Base-by-base conservation (phyloP, 352 stramenopile species). In the Pythium oligandrum region DNA sequence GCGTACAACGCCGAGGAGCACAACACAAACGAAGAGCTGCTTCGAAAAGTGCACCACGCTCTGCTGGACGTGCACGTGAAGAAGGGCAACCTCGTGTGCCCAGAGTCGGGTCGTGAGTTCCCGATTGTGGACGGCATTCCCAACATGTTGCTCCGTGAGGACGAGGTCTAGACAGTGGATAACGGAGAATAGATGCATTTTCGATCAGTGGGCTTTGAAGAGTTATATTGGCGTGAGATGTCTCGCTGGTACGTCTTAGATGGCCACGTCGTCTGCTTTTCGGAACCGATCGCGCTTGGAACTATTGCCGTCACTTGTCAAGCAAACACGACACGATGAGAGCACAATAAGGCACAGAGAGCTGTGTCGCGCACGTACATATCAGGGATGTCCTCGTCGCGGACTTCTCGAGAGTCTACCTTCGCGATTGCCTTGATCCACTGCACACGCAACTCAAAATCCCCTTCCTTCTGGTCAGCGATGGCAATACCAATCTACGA, bases 61-160 rank as follows among this genome's bases (percentile, higher is more conserved):
- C 68, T 98, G 47, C 53, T 98, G 58, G 92, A 98, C 50, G 80
- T 99, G 53, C 96, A 99, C 60, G 90, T 99, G 30, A 86, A 98
- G 59, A 89, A 98, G 63, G 97, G 96, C 35, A 84, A 84, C 49
- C 82, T 99, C 36, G 65, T 98, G 8, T 99, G 97, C 63, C 96
- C 96, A 10, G 93, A 98, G 77, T 98, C 96, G 11, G 93, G 92
- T 33, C 84, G 96, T 11, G 88, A 90, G 51, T 99, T 99, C 73
- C 86, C 93, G 17, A 97, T 99, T 50, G 88, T 97, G 48, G 90
- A 99, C 53, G 84, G 94, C 55, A 98, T 99, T 67, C 95, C 96
- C 6, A 99, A 99, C 77, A 98, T 99, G 95, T 86, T 98, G 42
- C 60, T 96, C 57, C 82, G 85, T 47, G 86, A 96, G 60, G 86